Evolutionary conservation across 2,329 filamentous ascomycete species (phyloP).

Genomic region (Didymella exigua): DNA sequence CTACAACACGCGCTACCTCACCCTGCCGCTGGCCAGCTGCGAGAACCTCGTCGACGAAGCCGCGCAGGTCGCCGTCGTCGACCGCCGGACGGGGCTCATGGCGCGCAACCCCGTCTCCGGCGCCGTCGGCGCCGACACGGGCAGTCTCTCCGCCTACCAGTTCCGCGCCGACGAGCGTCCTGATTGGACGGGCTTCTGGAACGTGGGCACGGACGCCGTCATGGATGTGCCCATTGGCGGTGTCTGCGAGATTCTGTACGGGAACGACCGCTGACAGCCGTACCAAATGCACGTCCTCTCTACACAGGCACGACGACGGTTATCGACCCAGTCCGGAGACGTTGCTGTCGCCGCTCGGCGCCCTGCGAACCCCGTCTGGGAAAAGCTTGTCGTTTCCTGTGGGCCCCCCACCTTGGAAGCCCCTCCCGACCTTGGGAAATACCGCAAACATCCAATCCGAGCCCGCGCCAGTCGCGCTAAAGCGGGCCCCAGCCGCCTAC

Average conservation of each 20-base stretch:
- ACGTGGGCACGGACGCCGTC: constrained; percentile 90
- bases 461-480: background rate
- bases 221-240: constrained; percentile 96
- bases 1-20: constrained; percentile 90
- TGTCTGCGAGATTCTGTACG: constrained; percentile 93
- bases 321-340: constrained; percentile 7
- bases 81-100: constrained; percentile 66
- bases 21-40: constrained; percentile 75
- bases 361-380: constrained; percentile 7
- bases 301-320: constrained; percentile 17
- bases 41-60: constrained; percentile 93
- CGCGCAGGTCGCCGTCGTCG: constrained; percentile 82
- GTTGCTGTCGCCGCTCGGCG: background rate
- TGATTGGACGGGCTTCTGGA: constrained; percentile 86
- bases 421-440: constrained; percentile 28
- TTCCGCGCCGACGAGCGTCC: constrained; percentile 52
- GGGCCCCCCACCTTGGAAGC: constrained; percentile 29
- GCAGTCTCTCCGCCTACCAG: constrained; percentile 42
- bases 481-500: constrained; percentile 15
- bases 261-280: constrained; percentile 50
- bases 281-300: constrained; percentile 22
- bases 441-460: constrained; percentile 11
- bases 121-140: constrained; percentile 24
- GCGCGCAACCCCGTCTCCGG: constrained; percentile 40
- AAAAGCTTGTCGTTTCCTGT: constrained; percentile 26